Evolutionary conservation across 1,139 yeast species (phyloP).

Genomic region (Suzukiozyma palmioleophila): DNA sequence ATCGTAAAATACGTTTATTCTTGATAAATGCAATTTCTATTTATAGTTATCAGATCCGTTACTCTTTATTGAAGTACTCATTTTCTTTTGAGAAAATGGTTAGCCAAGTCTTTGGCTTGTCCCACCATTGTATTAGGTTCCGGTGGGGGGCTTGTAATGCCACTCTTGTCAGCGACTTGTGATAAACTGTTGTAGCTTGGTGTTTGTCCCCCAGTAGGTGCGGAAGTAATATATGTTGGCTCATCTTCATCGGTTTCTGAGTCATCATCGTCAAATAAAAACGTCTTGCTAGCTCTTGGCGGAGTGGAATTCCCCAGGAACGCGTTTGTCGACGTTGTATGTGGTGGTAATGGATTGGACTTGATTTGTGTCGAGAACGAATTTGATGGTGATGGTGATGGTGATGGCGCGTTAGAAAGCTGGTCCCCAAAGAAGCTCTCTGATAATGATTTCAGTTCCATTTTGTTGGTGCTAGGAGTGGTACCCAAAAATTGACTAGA

Average conservation of each 20-base stretch:
- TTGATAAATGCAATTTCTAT: constrained; percentile 1
- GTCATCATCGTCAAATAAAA: constrained; percentile 29
- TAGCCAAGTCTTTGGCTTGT: constrained; percentile 40
- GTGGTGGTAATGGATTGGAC: constrained; percentile 43
- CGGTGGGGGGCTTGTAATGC: constrained; percentile 32
- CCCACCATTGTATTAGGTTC: constrained; percentile 25
- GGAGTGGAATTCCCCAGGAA: constrained; percentile 30
- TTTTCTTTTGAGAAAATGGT: constrained; percentile 25
- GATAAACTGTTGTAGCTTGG: constrained; percentile 41
- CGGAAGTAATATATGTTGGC: constrained; percentile 3
- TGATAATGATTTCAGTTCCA: constrained; percentile 8
- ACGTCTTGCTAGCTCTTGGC: constrained; percentile 20
- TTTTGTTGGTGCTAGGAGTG: constrained; percentile 6
- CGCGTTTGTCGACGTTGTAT: constrained; percentile 43
- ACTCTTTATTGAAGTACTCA: neutral
- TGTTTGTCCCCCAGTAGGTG: constrained; percentile 9
- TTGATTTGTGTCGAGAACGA: constrained; percentile 23
- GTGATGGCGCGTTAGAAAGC: constrained; percentile 15
- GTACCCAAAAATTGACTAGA: constrained; percentile 30
- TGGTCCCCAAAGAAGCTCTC: constrained; percentile 16
- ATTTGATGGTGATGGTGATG: constrained; percentile 5
- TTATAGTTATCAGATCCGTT: neutral
- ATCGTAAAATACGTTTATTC: neutral
- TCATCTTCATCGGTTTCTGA: constrained; percentile 28
- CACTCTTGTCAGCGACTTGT: constrained; percentile 48